phyloP scores from a whole-genome alignment of 1,139 yeast genomes.

The Wickerhamomyces sp. region DNA sequence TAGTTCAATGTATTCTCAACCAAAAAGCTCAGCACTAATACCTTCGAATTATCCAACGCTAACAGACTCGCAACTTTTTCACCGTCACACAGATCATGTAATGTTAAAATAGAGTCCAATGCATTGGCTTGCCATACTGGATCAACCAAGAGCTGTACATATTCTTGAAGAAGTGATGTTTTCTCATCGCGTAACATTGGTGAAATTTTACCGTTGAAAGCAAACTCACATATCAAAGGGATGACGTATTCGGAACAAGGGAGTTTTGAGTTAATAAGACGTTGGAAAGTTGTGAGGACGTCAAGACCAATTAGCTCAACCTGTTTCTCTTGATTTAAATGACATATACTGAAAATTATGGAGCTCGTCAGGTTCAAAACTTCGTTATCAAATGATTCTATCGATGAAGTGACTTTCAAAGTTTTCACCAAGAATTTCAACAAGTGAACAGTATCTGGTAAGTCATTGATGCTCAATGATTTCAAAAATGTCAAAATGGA shows the following conservation, averaged over 20 bases:
- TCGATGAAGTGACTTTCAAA: slow-evolving; percentile 21
- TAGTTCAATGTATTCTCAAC: slow-evolving; percentile 13
- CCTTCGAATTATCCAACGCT: slow-evolving; percentile 9
- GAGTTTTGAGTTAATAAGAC: slow-evolving; percentile 39
- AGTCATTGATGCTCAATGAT: slow-evolving; percentile 10
- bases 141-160: slow-evolving; percentile 45
- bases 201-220: slow-evolving; percentile 39
- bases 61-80: slow-evolving; percentile 11
- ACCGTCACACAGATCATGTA: slow-evolving; percentile 13
- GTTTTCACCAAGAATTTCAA: slow-evolving; percentile 26
- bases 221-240: slow-evolving; percentile 61
- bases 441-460: slow-evolving; percentile 15
- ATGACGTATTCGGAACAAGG: slow-evolving; percentile 58
- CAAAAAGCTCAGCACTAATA: slow-evolving; percentile 12
- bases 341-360: slow-evolving; percentile 50
- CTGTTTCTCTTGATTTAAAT: slow-evolving; percentile 49
- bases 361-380: slow-evolving; percentile 40
- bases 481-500: slow-evolving; percentile 38
- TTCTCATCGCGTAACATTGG: slow-evolving; percentile 35
- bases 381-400: slow-evolving; percentile 34
- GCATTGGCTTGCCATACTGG: slow-evolving; percentile 72
- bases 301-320: slow-evolving; percentile 50
- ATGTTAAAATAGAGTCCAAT: slow-evolving; percentile 43
- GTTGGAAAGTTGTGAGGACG: slow-evolving; percentile 45
- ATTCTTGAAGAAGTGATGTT: slow-evolving; percentile 39